Percentiles rank a stretch among this genome's conserved stretches.
These are phyloP conservation scores for Cytospora piceae DNA, from an alignment of 2,329 filamentous ascomycete species.

Conservation along the genomic window DNA sequence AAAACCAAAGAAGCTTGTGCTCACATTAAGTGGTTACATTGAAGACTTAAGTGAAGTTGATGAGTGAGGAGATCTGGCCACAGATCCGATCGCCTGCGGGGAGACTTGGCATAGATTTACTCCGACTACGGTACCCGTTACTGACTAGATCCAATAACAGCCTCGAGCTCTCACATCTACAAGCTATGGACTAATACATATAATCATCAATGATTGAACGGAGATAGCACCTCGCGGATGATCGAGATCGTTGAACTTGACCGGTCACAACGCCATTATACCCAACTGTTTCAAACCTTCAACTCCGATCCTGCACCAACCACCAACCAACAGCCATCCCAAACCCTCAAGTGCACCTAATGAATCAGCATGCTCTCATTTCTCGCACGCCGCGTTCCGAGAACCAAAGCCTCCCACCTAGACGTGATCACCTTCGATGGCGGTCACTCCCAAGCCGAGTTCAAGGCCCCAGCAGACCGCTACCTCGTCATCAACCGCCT, in stretches of 20 bases:
- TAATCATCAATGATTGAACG: not conserved
- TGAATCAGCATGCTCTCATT: slow-evolving; percentile 25
- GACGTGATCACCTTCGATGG: slow-evolving; percentile 16
- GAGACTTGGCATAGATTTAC: not conserved
- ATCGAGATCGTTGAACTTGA: not conserved
- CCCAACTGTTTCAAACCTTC: not conserved
- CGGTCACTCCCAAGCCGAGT: slow-evolving; percentile 20
- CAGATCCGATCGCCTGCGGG: no score
- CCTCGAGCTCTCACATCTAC: not conserved
- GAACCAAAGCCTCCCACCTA: slow-evolving; percentile 19
- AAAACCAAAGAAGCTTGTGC: no score
- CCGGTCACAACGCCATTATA: not conserved
- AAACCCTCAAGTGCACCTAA: not conserved
- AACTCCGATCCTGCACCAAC: not conserved
- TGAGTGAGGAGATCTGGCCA: not conserved
- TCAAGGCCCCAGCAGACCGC: slow-evolving; percentile 10
- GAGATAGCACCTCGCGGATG: not conserved
- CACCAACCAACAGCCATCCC: not conserved
- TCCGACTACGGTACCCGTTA: not conserved
- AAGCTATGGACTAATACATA: not conserved
- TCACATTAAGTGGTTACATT: not conserved
- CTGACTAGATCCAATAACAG: not conserved
- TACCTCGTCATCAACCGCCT: slow-evolving; percentile 28
- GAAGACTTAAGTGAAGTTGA: not conserved
- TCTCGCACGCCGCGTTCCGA: slow-evolving; percentile 17